Evolutionary conservation across 2,329 filamentous ascomycete species (phyloP), one percentile per base, ranked within the genome.

Genomic region (Calonectria leucothoes): DNA sequence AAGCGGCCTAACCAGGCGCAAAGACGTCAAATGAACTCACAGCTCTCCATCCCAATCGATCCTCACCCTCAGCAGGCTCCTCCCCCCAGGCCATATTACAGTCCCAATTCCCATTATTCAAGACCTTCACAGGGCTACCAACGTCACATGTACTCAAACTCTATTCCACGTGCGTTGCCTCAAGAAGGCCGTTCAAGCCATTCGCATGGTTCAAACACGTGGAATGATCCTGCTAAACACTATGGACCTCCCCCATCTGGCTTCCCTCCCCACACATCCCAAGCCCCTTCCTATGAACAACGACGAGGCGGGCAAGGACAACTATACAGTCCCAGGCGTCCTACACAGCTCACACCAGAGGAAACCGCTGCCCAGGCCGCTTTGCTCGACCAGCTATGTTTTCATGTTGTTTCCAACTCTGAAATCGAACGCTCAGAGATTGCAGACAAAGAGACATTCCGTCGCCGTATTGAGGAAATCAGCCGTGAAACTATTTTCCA

Each of bases 401-500:
- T 79, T 55, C 73, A 81, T 35, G 81, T 83, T 17, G 78, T 95
- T 23, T 84, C 88, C 0, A 87, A 86, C 48, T 90, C 91, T 1
- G 91, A 93, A 76, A 95, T 96, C 74, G 88, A 88, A 45, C 80
- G 84, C 1, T 83, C 85, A 1, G 94, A 97, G 77, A 90, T 93
- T 66, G 85, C 88, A 3, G 89, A 92, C 76, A 97, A 97, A 80
- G 93, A 97, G 78, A 81, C 83, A 0, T 96, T 97, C 77, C 90
- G 94, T 63, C 81, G 85, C 57, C 85, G 86, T 31, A 89, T 97
- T 20, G 92, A 96, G 81, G 77, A 83, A 11, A 89, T 94, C 27
- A 94, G 94, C 75, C 90, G 89, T 66, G 82, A 90, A 66, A 89
- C 90, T 2, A 89, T 95, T 64, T 81, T 85, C 7, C 82, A 86